Evolutionary conservation across 768 basidiomycete genomes (phyloP), one percentile per base, ranked within the genome.

Genomic region (Dacryopinax primogenitus): DNA sequence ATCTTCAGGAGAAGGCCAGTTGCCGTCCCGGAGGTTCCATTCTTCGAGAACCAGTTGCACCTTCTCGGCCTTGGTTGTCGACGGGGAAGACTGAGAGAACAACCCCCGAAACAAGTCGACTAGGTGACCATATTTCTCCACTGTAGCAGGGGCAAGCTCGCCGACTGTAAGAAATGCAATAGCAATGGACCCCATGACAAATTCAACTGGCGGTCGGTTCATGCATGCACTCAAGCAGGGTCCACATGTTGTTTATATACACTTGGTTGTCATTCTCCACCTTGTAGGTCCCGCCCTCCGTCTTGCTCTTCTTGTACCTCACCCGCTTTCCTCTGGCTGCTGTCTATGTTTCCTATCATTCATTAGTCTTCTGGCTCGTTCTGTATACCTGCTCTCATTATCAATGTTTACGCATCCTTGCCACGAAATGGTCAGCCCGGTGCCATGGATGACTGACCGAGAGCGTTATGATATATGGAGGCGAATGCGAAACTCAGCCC

Each of bases 371-470:
- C 51, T 32, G 32, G 26, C 26, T 18, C 15, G 51, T 58, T 15
- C 9, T 58, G 12, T 39, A n/a, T 11, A 39, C 37, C 12, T 11
- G 37, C n/a, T 58, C 51, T 30, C 16, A 23, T 18, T 4, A 58
- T 21, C 51, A 3, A 58, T 58, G 51, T 58, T 58, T 21, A 58
- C 51, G 11, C 51, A 58, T 32, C 51, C 51, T 30, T 58, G 51
- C 18, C 23, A 9, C 15, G 51, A 58, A 18, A 58, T 58, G 51
- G 13, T 58, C 26, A 18, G 32, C 15, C 51, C 51, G 2, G 9
- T 58, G 51, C 51, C 51, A 11, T 28, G 51, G 51, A 58, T 58
- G 51, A 58, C 51, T 4, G 51, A 58, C 51, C 12, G 51, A 32
- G 51, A 28, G 30, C 51, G 51, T 4, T 58, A 58, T 32, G 30